A percentile compares a stretch with the other conserved stretches of the same genome.
Evolutionary conservation across 441 rosid species (phyloP).

Genomic region (Lepidium campestre): DNA sequence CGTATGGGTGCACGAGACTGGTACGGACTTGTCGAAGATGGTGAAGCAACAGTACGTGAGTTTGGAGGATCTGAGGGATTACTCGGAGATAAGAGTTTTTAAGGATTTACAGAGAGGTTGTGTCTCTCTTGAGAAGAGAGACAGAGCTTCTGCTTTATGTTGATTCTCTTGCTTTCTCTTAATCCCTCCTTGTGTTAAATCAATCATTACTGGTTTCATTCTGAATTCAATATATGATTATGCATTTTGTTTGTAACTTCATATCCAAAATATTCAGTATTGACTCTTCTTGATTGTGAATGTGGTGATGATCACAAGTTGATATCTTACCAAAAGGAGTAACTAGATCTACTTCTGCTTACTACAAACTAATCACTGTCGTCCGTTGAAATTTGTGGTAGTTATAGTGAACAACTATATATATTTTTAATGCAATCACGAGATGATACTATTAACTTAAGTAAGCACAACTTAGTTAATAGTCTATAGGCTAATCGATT

Average conservation of each 20-base stretch:
- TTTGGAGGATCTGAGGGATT: conserved; percentile 75
- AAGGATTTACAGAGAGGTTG: conserved; percentile 68
- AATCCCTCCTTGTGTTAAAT: background rate
- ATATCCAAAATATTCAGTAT: background rate
- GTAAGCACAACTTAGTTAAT: background rate
- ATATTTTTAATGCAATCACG: background rate
- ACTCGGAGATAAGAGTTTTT: conserved; percentile 70
- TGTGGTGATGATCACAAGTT: background rate
- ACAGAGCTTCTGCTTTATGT: conserved; percentile 64
- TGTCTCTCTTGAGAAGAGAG: conserved; percentile 66
- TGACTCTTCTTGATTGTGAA: conserved; percentile 9
- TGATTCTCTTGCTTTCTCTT: conserved; percentile 25
- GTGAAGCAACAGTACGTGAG: conserved; percentile 88
- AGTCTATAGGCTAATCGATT: background rate
- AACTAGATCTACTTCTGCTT: background rate
- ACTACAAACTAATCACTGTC: background rate
- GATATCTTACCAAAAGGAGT: background rate
- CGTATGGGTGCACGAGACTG: conserved; percentile 74
- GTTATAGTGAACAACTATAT: background rate
- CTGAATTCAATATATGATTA: background rate
- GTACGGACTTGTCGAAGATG: conserved; percentile 70
- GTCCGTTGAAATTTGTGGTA: background rate
- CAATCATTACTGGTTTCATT: conserved; percentile 1
- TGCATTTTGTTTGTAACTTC: background rate
- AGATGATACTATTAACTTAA: background rate